Evolutionary conservation across 2,329 filamentous ascomycete species (phyloP).

Genomic region (Fusarium fracticaudum): DNA sequence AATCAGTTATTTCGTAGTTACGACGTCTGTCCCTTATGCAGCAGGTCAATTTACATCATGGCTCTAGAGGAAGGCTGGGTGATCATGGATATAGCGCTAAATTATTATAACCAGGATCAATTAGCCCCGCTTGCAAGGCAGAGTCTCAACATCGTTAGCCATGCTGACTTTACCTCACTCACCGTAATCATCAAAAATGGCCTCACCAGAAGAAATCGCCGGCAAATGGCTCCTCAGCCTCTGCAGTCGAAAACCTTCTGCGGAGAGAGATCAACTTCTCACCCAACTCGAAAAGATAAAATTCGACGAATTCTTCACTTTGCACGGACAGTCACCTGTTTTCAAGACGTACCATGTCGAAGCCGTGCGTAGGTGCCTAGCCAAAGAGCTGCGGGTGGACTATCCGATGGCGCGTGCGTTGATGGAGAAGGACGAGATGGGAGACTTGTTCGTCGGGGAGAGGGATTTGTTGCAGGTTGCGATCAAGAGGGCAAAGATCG

Average conservation of each 20-base stretch:
- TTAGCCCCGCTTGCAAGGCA: neutral
- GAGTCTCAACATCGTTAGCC: neutral
- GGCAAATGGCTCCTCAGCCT: conserved; percentile 15
- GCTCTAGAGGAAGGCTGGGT: accelerated
- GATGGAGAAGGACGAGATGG: neutral
- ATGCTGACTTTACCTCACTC: neutral
- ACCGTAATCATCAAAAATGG: neutral
- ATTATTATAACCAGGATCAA: neutral
- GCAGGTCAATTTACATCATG: too few species aligned
- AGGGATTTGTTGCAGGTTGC: conserved; percentile 9
- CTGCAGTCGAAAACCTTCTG: neutral
- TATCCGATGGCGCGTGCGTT: conserved; percentile 3
- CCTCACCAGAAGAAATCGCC: neutral
- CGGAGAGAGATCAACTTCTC: neutral
- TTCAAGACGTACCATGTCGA: conserved; percentile 5
- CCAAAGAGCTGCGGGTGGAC: neutral
- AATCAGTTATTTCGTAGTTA: too few species aligned
- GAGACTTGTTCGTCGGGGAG: neutral
- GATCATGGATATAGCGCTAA: neutral
- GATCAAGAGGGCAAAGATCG: neutral
- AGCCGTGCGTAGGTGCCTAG: neutral
- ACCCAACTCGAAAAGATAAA: conserved; percentile 8
- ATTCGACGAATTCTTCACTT: conserved; percentile 12
- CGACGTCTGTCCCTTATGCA: too few species aligned
- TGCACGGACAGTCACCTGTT: neutral